phyloP scores from a whole-genome alignment of 768 basidiomycete genomes.

The Tylopilus intermedius region DNA sequence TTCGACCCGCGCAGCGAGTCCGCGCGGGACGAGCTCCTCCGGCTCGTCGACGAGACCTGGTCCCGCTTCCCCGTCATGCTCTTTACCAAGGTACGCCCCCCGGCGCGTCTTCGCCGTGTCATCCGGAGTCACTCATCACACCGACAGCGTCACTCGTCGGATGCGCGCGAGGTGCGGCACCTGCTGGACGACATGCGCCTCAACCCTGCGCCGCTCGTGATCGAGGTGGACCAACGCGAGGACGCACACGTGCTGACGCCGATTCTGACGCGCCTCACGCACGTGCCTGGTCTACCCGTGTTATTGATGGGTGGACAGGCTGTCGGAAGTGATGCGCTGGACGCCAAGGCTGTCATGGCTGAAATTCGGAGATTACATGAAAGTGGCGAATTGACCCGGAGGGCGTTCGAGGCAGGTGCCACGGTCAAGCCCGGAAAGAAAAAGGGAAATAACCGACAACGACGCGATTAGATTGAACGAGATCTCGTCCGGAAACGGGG shows the following conservation, averaged over 20 bases:
- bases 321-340: conserved; percentile 35
- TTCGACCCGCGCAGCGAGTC: conserved; percentile 70
- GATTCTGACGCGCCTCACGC: conserved; percentile 58
- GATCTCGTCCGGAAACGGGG: conserved; percentile 8
- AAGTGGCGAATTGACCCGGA: conserved; percentile 47
- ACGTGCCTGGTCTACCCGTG: conserved; percentile 51
- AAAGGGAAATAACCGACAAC: conserved; percentile 35
- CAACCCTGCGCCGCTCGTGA: conserved; percentile 56
- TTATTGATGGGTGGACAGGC: conserved; percentile 63
- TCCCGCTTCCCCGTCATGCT: conserved; percentile 67
- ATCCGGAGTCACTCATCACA: too few species aligned
- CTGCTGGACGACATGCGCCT: conserved; percentile 54
- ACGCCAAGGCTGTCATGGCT: conserved; percentile 30
- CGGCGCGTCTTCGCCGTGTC: too few species aligned
- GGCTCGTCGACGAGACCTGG: conserved; percentile 66
- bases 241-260: conserved; percentile 62
- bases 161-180: conserved; percentile 62
- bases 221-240: conserved; percentile 70
- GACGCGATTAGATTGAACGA: conserved; percentile 1
- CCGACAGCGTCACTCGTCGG: conserved; percentile 54
- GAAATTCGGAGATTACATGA: conserved; percentile 48
- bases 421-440: conserved; percentile 50
- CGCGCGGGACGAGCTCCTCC: conserved; percentile 55
- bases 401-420: conserved; percentile 54
- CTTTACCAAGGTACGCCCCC: conserved; percentile 55